phyloP scores from a whole-genome alignment of 106 monocot genomes.

The Cymbidium sinense region DNA sequence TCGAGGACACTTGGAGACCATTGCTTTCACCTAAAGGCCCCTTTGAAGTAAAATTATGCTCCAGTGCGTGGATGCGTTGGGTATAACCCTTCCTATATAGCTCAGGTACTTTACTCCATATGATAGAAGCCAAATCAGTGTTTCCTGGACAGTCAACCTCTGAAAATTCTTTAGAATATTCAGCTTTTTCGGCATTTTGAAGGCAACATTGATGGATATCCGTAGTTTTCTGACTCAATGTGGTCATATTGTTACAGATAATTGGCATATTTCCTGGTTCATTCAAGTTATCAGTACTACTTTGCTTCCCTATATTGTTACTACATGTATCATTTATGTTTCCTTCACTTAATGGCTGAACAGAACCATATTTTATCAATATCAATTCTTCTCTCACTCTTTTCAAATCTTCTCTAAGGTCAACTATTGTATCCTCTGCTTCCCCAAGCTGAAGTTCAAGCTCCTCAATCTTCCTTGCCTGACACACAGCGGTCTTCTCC shows the following conservation, averaged over 20 bases:
- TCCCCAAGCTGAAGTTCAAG: constrained; percentile 20
- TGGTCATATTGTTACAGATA: neutral
- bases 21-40: constrained; percentile 11
- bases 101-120: constrained; percentile 53
- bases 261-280: neutral
- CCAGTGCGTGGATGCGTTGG: constrained; percentile 62
- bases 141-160: constrained; percentile 17
- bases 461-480: constrained; percentile 19
- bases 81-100: constrained; percentile 55
- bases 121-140: constrained; percentile 47
- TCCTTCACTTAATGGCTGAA: constrained; percentile 12
- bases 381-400: constrained; percentile 14
- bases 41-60: constrained; percentile 24
- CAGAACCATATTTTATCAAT: neutral
- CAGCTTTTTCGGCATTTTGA: constrained; percentile 8
- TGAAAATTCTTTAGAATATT: constrained; percentile 11
- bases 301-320: neutral
- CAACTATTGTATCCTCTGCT: constrained; percentile 19
- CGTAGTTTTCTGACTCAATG: neutral
- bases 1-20: too few relatives aligned
- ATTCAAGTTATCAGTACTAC: neutral
- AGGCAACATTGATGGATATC: neutral
- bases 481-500: neutral
- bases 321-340: constrained; percentile 2
- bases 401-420: constrained; percentile 21